Conservation (phyloP, 179 eudicot species). For the Carnegiea gigantea region DNA sequence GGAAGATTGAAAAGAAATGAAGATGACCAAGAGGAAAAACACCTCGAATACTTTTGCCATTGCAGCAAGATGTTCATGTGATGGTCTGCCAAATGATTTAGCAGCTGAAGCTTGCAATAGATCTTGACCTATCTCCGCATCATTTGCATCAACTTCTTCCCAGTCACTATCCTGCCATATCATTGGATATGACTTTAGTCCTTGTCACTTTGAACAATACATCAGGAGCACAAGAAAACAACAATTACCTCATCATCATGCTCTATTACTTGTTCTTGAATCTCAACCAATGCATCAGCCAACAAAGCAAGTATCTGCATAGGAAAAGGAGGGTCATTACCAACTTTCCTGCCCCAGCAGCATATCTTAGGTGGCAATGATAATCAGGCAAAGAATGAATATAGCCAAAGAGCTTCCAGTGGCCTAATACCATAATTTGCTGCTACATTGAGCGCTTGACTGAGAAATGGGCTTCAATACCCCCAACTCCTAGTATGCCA, state of each 20-base stretch:
- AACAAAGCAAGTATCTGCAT: slow-evolving; percentile 73
- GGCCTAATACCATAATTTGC: no score
- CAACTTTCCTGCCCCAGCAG: background rate
- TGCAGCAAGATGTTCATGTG: slow-evolving; percentile 70
- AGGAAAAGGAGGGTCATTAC: background rate
- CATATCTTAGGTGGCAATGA: no score
- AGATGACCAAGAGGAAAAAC: background rate
- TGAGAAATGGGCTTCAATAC: no score
- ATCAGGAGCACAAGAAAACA: slow-evolving; percentile 8
- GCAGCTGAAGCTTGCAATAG: slow-evolving; percentile 38
- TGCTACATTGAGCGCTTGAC: no score
- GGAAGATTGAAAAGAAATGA: background rate
- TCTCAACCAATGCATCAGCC: slow-evolving; percentile 82
- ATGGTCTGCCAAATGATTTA: slow-evolving; percentile 48
- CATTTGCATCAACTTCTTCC: slow-evolving; percentile 77
- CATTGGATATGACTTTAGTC: slow-evolving; percentile 4
- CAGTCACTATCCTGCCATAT: slow-evolving; percentile 85
- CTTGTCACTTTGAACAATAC: background rate
- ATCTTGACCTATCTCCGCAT: slow-evolving; percentile 46
- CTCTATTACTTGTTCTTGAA: slow-evolving; percentile 71
- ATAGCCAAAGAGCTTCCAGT: no score
- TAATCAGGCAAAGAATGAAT: no score
- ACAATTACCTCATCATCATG: slow-evolving; percentile 62
- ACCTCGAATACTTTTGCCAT: slow-evolving; percentile 85
- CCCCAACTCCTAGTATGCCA: background rate